These are phyloP conservation scores for Podaxis pistillaris DNA, from an alignment of 768 basidiomycete species.

Conservation along the genomic window DNA sequence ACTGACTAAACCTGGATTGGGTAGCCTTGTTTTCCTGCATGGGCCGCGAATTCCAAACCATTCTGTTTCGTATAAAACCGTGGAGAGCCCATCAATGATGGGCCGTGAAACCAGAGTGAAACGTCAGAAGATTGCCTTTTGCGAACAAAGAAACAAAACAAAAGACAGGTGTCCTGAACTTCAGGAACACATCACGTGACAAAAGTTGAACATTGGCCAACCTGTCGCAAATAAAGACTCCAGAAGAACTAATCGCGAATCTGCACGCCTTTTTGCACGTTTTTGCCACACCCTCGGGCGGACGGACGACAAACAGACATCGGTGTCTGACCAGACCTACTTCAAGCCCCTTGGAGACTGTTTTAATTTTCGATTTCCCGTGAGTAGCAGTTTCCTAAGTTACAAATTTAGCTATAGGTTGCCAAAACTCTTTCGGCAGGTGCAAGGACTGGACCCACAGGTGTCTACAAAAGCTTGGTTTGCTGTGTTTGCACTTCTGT, in stretches of 20 bases:
- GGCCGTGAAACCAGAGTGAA: background rate
- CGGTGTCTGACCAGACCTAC: background rate
- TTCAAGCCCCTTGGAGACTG: constrained; percentile 21
- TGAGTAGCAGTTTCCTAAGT: constrained; percentile 17
- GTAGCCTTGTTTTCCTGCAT: background rate
- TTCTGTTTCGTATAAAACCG: background rate
- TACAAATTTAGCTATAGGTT: constrained; percentile 14
- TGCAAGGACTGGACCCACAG: constrained; percentile 50
- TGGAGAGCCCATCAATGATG: constrained; percentile 1
- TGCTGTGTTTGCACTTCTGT: constrained; percentile 17
- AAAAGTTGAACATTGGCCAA: constrained; percentile 54
- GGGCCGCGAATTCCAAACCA: background rate
- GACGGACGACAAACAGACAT: background rate
- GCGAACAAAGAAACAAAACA: constrained; percentile 9
- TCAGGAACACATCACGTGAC: constrained; percentile 41
- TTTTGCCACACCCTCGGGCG: constrained; percentile 15
- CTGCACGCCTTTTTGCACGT: constrained; percentile 27
- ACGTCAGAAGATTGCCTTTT: constrained; percentile 9
- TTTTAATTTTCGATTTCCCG: constrained; percentile 23
- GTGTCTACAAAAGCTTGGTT: constrained; percentile 36
- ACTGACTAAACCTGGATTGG: background rate
- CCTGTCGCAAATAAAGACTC: constrained; percentile 41
- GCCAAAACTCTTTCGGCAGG: constrained; percentile 21
- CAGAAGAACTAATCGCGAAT: constrained; percentile 24
- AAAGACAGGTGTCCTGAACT: constrained; percentile 11